A percentile compares a stretch with the other conserved stretches of the same genome.
Conservation (phyloP, 805 yeast species). For the Torulaspora franciscae region DNA sequence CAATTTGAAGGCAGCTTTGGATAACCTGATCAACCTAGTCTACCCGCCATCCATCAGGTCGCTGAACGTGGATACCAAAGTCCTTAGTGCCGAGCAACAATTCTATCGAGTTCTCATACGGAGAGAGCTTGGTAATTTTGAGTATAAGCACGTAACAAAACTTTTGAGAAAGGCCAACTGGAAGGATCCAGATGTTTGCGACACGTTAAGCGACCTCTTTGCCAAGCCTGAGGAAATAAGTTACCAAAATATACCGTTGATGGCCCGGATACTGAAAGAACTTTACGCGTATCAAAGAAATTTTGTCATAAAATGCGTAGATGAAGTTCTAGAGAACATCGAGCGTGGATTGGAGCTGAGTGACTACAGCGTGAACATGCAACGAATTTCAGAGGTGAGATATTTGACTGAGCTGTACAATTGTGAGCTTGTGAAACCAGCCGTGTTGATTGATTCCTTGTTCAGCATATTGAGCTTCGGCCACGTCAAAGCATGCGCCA, state of each 20-base stretch:
- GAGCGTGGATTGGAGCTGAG: conserved; percentile 61
- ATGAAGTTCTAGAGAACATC: conserved; percentile 59
- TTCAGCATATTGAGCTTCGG: conserved; percentile 61
- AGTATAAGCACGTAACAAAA: conserved; percentile 35
- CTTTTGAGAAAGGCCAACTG: conserved; percentile 46
- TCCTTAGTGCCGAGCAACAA: conserved; percentile 41
- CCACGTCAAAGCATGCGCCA: conserved; percentile 56
- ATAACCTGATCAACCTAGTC: conserved; percentile 49
- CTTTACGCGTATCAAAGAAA: conserved; percentile 36
- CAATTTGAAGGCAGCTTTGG: conserved; percentile 54
- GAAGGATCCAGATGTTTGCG: conserved; percentile 36
- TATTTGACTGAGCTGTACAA: conserved; percentile 57
- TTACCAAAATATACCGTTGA: conserved; percentile 47
- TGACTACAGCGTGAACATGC: conserved; percentile 54
- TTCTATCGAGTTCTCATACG: conserved; percentile 50
- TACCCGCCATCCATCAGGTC: conserved; percentile 50
- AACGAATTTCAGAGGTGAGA: conserved; percentile 55
- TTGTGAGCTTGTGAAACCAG: conserved; percentile 42
- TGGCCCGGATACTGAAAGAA: conserved; percentile 46
- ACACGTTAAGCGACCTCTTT: conserved; percentile 41
- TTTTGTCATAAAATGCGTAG: conserved; percentile 48
- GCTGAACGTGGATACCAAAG: conserved; percentile 26
- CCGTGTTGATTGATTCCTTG: conserved; percentile 46
- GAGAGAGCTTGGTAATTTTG: conserved; percentile 43
- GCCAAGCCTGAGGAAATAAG: conserved; percentile 56